These are phyloP conservation scores for Sicyos baderoa DNA, from an alignment of 306 rosid genomes.

Conservation along the genomic window DNA sequence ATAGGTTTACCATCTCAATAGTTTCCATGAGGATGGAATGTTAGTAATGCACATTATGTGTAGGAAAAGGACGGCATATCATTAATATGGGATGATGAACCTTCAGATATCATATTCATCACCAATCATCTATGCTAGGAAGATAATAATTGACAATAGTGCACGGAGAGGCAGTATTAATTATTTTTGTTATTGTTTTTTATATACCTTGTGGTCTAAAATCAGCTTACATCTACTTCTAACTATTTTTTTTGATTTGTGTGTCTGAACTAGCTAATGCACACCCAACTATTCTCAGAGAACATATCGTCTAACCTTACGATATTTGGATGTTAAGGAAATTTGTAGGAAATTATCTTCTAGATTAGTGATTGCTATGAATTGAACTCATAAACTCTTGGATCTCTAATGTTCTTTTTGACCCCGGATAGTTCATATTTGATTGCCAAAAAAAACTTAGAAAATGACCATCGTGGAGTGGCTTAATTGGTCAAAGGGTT, in stretches of 20 bases:
- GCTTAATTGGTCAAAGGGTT: too few species aligned
- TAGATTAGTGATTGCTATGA: too few species aligned
- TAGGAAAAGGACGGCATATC: neutral
- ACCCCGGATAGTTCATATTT: too few species aligned
- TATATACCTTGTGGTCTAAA: too few species aligned
- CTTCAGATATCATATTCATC: neutral
- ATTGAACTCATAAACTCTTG: too few species aligned
- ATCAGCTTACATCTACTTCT: neutral
- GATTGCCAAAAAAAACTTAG: neutral
- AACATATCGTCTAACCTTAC: neutral
- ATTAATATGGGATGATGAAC: neutral
- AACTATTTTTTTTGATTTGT: neutral
- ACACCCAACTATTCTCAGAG: neutral
- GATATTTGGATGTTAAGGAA: neutral
- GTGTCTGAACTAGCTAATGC: too few species aligned
- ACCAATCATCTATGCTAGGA: neutral
- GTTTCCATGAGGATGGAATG: neutral
- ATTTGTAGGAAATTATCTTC: too few species aligned
- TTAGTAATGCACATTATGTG: neutral
- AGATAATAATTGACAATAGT: conserved; percentile 1
- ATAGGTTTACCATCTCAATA: neutral
- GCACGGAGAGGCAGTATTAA: neutral
- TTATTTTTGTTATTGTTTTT: neutral
- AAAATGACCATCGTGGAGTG: too few species aligned
- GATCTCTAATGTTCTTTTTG: too few species aligned